Evolutionary conservation across 2,329 filamentous ascomycete genomes (phyloP).

Genomic region (Leptoxyphium fumago): DNA sequence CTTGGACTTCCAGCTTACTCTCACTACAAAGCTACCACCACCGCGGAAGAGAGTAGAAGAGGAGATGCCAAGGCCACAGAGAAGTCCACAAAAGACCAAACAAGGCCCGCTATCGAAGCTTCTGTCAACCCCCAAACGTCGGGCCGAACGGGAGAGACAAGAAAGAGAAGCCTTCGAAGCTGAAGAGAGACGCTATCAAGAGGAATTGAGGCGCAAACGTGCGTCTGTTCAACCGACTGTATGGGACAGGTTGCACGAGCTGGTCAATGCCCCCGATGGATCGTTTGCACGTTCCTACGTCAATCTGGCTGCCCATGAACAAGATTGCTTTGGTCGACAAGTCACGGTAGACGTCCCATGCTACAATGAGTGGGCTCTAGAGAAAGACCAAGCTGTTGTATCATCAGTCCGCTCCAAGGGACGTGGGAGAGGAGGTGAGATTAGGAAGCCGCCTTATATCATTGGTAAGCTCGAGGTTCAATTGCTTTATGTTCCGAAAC

Average conservation of each 20-base stretch:
- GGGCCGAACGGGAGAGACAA: conserved; percentile 80
- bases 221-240: conserved; percentile 51
- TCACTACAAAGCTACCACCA: conserved; percentile 87
- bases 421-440: conserved; percentile 38
- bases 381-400: conserved; percentile 55
- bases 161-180: conserved; percentile 69
- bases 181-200: conserved; percentile 25
- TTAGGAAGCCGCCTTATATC: conserved; percentile 81
- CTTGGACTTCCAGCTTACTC: conserved; percentile 93
- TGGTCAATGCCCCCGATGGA: conserved; percentile 74
- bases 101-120: conserved; percentile 81
- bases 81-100: conserved; percentile 33
- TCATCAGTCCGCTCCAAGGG: conserved; percentile 88
- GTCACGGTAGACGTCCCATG: conserved; percentile 79
- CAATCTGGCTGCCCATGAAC: conserved; percentile 83
- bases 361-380: conserved; percentile 97
- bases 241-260: conserved; percentile 74
- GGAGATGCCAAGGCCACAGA: conserved; percentile 38
- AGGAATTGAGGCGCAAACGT: conserved; percentile 36
- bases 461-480: conserved; percentile 90
- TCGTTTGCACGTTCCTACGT: conserved; percentile 92
- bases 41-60: conserved; percentile 36
- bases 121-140: conserved; percentile 89
- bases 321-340: conserved; percentile 73
- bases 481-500: conserved; percentile 84